Evolutionary conservation across 192 early-diverging fungal species (phyloP), one percentile per base, ranked within the genome.

Genomic region (Fimicolochytrium jonesii): DNA sequence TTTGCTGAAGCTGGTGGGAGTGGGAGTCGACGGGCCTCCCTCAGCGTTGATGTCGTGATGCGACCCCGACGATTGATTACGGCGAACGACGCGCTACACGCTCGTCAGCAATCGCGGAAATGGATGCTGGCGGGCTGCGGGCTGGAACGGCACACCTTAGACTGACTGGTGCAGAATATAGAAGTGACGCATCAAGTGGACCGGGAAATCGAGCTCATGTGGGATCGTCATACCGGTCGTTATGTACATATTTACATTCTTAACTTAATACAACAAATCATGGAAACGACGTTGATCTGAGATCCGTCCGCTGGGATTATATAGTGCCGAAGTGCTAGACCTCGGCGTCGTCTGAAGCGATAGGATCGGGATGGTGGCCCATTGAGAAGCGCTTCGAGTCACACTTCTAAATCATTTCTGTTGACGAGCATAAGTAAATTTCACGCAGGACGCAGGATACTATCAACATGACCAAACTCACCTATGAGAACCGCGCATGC

Each of bases 51-150:
- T n/a, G n/a, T n/a, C n/a, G n/a, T n/a, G n/a, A n/a, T n/a, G n/a
- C n/a, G n/a, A n/a, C n/a, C n/a, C n/a, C n/a, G n/a, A n/a, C n/a
- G 80, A 82, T 49, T 33, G 80, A 44, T 82, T 77, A 39, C 45
- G 77, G 9, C 59, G 80, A 11, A 66, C 70, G 10, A 82, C 80
- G 0, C 29, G 39, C 4, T 48, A 74, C 0, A 82, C 80, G 80
- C 23, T 82, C 20, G 56, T 44, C 10, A 56, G 80, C n/a, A 61
- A 76, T 13, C 36, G 74, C 22, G 36, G 75, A 15, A 80, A 80
- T 25, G 17, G 65, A 75, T 54, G 80, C 77, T 15, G 67, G 79
- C 7, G 46, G 26, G 10, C 18, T 77, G 23, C 68, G 53, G 36
- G 0, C 13, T 49, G 26, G 23, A 25, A 2, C 48, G 25, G 48